Percentiles rank a stretch among this genome's conserved stretches.
phyloP scores from a whole-genome alignment of 345 rosid genomes.

The Eutrema heterophyllum region DNA sequence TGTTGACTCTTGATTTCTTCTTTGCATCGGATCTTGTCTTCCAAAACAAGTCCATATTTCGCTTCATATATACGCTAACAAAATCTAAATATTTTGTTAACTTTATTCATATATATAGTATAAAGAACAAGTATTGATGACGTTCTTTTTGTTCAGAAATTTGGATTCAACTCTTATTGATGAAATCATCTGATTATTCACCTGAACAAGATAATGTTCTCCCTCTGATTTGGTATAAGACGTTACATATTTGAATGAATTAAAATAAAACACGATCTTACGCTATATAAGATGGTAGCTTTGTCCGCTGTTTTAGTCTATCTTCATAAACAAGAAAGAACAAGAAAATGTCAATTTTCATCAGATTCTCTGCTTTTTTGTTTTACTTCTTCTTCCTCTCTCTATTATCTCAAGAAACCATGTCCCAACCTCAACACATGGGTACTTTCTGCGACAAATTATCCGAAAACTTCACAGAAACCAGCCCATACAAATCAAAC shows the following conservation, averaged over 20 bases:
- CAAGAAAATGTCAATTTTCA: background rate
- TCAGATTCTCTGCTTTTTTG: background rate
- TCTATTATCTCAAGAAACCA: background rate
- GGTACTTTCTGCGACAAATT: background rate
- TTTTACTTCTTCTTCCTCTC: background rate
- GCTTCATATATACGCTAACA: background rate
- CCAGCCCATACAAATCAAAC: conserved; percentile 1
- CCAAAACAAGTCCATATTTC: conserved; percentile 3
- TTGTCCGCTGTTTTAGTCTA: background rate
- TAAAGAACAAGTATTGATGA: conserved; percentile 9
- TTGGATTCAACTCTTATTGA: conserved; percentile 8
- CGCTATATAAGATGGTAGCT: background rate
- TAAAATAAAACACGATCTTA: background rate
- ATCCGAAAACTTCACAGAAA: background rate
- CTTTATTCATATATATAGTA: background rate
- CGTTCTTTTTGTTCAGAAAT: conserved; percentile 2
- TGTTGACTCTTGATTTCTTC: background rate
- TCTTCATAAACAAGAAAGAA: background rate
- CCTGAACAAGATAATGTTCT: background rate
- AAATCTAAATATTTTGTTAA: background rate
- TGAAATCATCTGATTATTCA: conserved; percentile 1
- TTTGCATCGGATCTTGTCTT: background rate
- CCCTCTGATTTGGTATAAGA: conserved; percentile 15
- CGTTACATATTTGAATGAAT: background rate
- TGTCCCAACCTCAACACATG: background rate